These are phyloP conservation scores for Ustilago loliicola DNA, from an alignment of 1,284 basidiomycete genomes.

Conservation along the genomic window DNA sequence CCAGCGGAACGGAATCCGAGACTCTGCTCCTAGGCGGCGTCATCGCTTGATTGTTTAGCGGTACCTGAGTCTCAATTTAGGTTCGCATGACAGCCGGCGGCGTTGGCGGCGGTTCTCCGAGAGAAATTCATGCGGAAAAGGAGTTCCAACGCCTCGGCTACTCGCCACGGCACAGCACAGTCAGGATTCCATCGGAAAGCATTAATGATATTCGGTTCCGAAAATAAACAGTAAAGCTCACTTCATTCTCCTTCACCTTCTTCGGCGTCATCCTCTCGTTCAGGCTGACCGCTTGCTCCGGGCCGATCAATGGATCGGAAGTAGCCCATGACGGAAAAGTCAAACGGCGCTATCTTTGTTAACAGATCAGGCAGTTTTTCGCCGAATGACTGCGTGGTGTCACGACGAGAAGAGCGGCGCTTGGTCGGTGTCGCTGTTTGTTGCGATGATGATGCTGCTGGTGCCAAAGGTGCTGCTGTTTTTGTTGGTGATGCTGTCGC, in stretches of 20 bases:
- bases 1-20: background rate
- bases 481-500: background rate
- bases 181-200: constrained; percentile 1
- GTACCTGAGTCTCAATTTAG: background rate
- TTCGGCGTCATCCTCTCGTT: background rate
- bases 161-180: background rate
- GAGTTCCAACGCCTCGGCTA: constrained; percentile 6
- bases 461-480: background rate
- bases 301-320: constrained; percentile 44
- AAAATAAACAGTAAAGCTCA: constrained; percentile 1
- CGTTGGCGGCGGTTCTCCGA: constrained; percentile 1
- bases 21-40: background rate
- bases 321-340: constrained; percentile 41
- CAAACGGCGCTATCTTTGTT: constrained; percentile 27
- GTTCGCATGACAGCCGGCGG: background rate
- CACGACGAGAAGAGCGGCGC: constrained; percentile 30
- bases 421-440: constrained; percentile 15
- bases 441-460: background rate
- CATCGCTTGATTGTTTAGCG: background rate
- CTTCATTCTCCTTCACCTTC: background rate
- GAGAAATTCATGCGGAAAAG: constrained; percentile 2
- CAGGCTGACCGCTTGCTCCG: background rate
- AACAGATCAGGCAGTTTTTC: constrained; percentile 46
- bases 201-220: background rate
- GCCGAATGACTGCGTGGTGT: constrained; percentile 42